Conservation (phyloP, 2,329 filamentous ascomycete species). For the Orbilia blumenaviensis region DNA sequence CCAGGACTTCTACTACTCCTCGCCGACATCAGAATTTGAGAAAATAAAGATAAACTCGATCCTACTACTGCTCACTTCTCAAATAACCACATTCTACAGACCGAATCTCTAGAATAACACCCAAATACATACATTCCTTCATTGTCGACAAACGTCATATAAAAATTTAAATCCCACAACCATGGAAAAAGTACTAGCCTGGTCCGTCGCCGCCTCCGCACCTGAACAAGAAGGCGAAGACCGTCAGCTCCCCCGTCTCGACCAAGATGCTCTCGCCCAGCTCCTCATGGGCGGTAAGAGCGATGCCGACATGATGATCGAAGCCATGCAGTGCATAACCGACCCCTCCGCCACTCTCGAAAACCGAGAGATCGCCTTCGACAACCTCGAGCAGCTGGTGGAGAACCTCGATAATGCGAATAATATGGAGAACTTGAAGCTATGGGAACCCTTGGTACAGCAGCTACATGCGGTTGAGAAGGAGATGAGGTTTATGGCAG, state of each 20-base stretch:
- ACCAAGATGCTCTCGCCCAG: constrained; percentile 75
- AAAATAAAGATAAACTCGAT: too few relatives aligned
- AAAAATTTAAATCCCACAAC: constrained; percentile 56
- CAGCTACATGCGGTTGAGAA: constrained; percentile 74
- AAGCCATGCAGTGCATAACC: constrained; percentile 79
- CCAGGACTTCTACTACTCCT: not conserved
- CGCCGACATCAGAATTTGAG: too few relatives aligned
- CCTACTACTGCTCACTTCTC: too few relatives aligned
- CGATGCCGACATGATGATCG: constrained; percentile 90
- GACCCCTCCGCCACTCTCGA: constrained; percentile 73
- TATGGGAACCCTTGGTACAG: constrained; percentile 82
- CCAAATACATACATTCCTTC: too few relatives aligned
- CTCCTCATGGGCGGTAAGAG: constrained; percentile 80
- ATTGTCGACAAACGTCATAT: constrained; percentile 51
- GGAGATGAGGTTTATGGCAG: constrained; percentile 82
- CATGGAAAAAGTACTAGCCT: constrained; percentile 60
- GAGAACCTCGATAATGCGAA: constrained; percentile 97
- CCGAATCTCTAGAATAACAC: too few relatives aligned
- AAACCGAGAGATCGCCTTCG: constrained; percentile 83
- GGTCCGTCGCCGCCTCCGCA: constrained; percentile 59
- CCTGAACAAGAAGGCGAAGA: constrained; percentile 60
- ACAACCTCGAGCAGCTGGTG: constrained; percentile 93
- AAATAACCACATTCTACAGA: too few relatives aligned
- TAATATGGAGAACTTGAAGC: constrained; percentile 78
- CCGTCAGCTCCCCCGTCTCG: constrained; percentile 57